Base-by-base conservation (phyloP, 441 rosid species). In the Aleurites moluccanus region DNA sequence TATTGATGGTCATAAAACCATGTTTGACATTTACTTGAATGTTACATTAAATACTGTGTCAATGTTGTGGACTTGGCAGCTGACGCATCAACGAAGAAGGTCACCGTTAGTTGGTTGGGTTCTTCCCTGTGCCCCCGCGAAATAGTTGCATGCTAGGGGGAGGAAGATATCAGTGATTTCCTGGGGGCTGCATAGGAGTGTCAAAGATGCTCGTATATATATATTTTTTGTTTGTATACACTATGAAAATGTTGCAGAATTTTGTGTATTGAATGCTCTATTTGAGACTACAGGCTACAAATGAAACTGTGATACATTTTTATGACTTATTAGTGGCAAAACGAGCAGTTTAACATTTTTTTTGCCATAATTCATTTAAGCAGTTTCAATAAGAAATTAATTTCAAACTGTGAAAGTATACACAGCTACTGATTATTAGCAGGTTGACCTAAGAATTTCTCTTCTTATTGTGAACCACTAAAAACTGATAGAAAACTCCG, bases 41-140 rank as follows among this genome's bases (percentile, higher is more conserved):
- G 21, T 1, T 55, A 10, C 61, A 38, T 8, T 60, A 25, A 40
- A 40, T 35, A 56, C 20, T 15, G 69, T 70, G 49, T 56, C 50
- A 42, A 79, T 67, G 35, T 64, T 84, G 86, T 88, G 91, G 94
- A 86, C 73, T 30, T 79, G 84, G 85, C 84, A 73, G 71, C 67
- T 78, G 77, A 78, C 82, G 38, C 86, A 83, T 67, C 81, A 77
- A 53, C 77, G 70, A 47, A 83, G 76, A 64, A 80, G 85, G 61
- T 80, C 85, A 1, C 77, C 88, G 67, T 74, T 89, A 13, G 83
- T 86, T 28, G 83, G 80, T 30, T 79, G 90, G 89, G 85, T 90
- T 75, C 92, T 92, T 80, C 87, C 91, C 23, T 91, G 97, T 69
- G 81, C 86, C 11, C 70, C 85, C 0, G 85, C 86, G 52, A 78